Evolutionary conservation across 2,329 filamentous ascomycete species (phyloP), one percentile per base, ranked within the genome.

Genomic region (Neonectria ditissima): DNA sequence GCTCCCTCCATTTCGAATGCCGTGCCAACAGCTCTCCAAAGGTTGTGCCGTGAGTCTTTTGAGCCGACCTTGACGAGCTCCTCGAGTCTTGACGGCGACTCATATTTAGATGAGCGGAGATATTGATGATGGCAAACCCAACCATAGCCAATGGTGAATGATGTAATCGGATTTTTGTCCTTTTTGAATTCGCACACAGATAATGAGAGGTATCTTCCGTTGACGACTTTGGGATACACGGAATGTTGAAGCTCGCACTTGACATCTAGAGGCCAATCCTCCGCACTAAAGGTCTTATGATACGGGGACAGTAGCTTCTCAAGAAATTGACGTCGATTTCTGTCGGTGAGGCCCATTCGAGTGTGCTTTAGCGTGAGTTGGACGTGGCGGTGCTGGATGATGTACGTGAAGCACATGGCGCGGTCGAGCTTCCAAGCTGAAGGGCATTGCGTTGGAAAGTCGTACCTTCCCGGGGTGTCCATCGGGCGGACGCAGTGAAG

Each of bases 361-460:
- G 63, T 59, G 20, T 68, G 66, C 24, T 66, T 66, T 16, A 68
- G 61, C 10, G 63, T 45, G 7, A 66, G 26, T 37, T 68, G 65
- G 14, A 62, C 39, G 16, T 68, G 26, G 9, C 18, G 60, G 20
- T 39, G 60, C 28, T 61, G 26, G 11, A 22, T 16, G 48, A 57
- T 16, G 32, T 16, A 11, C 5, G 32, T 16, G 32, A 16, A 34
- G 3, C 14, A 22, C 14, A 13, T 2, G 8, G 20, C 8, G 9
- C 22, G 10, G 4, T 22, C 32, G 8, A 26, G 22, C 14, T 5
- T 13, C 26, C 11, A 7, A 22, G 13, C 2, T 10, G 28, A 4
- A 4, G 53, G 39, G 16, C 53, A 62, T 7, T 4, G 7, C 37
- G 18, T 16, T 1, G 1, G 16, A 16, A 1, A 13, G 14, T 22